Conservation (phyloP, 371 early-diverging fungal species). For the Rhizopus arrhizus region DNA sequence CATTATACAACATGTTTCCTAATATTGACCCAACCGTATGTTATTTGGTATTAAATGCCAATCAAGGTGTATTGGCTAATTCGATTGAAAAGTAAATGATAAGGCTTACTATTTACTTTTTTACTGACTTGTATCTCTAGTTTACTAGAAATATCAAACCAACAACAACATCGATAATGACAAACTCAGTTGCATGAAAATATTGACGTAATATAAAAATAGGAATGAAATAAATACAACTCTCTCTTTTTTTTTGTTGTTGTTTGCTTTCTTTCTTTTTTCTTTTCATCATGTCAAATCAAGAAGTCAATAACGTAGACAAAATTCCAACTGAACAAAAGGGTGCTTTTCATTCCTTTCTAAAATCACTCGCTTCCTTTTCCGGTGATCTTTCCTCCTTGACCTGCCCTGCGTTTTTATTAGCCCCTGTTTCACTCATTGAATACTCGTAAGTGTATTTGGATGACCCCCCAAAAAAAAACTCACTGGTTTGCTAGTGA, state of each 20-base stretch:
- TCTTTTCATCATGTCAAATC: not conserved
- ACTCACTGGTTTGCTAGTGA: slow-evolving; percentile 45
- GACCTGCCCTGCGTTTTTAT: slow-evolving; percentile 75
- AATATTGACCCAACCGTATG: slow-evolving; percentile 68
- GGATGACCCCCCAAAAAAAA: not conserved
- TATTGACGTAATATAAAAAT: slow-evolving; percentile 10
- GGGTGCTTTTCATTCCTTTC: slow-evolving; percentile 67
- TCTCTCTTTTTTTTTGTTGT: slow-evolving; percentile 10
- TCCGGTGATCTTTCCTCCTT: slow-evolving; percentile 77
- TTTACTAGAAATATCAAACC: slow-evolving; percentile 25
- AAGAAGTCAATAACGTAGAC: slow-evolving; percentile 49
- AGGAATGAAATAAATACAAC: not conserved
- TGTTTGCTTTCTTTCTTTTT: slow-evolving; percentile 5
- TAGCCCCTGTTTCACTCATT: slow-evolving; percentile 71
- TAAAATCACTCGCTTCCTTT: slow-evolving; percentile 71
- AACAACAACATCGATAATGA: not conserved
- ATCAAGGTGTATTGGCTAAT: slow-evolving; percentile 54
- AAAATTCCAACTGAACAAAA: slow-evolving; percentile 66
- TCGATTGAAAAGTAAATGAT: slow-evolving; percentile 47
- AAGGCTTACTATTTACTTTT: not conserved
- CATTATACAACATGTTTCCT: slow-evolving; percentile 69
- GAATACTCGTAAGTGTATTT: slow-evolving; percentile 68
- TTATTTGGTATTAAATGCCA: slow-evolving; percentile 65
- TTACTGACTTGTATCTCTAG: slow-evolving; percentile 1
- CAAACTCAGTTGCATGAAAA: slow-evolving; percentile 4